Evolutionary conservation across 352 stramenopile genomes (phyloP).

Genomic region (Globisporangium mamillatum): DNA sequence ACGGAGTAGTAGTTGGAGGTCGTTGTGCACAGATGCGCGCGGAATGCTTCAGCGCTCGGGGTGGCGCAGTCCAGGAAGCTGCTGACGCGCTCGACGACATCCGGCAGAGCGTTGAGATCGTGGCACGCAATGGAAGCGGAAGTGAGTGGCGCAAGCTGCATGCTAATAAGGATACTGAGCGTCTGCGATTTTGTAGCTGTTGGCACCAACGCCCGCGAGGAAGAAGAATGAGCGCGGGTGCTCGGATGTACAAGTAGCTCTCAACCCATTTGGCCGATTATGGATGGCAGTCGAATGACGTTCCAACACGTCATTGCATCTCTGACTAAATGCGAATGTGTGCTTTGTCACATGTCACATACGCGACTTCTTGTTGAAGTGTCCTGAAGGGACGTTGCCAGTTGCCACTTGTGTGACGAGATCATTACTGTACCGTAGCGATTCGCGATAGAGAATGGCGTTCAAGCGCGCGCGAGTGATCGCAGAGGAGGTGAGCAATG

Average conservation of each 20-base stretch:
- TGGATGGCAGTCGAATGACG: not conserved
- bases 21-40: not conserved
- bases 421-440: not conserved
- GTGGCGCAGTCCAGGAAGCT: constrained; percentile 2
- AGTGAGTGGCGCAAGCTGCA: not conserved
- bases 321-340: not conserved
- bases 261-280: not conserved
- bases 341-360: not conserved
- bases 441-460: not conserved
- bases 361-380: not conserved
- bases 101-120: not conserved
- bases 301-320: not conserved
- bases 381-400: not conserved
- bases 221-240: not conserved
- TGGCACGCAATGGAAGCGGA: not conserved
- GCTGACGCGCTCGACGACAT: not conserved
- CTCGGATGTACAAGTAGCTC: not conserved
- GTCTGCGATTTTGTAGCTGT: not conserved
- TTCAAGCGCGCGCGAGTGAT: not conserved
- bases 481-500: constrained; percentile 1
- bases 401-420: not conserved
- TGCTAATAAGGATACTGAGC: not conserved
- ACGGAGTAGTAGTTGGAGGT: not conserved
- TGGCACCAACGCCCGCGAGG: not conserved
- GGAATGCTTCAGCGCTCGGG: not conserved